Evolutionary conservation across 106 monocot species (phyloP), one percentile per base, ranked within the genome.

Genomic region (Phalaenopsis aphrodite): DNA sequence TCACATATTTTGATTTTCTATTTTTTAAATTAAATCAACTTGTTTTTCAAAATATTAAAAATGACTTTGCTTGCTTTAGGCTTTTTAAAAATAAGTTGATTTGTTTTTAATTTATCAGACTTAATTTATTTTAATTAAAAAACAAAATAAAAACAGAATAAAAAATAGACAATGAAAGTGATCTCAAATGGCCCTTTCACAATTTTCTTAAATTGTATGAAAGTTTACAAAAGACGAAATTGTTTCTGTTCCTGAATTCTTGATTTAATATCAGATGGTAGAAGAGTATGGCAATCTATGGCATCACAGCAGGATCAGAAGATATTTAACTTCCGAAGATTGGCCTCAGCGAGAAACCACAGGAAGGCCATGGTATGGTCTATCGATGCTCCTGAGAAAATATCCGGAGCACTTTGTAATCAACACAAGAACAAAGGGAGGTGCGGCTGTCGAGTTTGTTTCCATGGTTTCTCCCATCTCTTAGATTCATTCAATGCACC

Each of bases 401-500:
- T 81, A 84, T 15, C 87, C 87, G 8, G 78, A 87, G 80, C 83
- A 84, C 73, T 87, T 87, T 87, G 87, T 81, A 49, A 81, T 87
- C 64, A 84, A 87, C 81, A 84, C 73, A 7, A 83, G 81, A 65
- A 78, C 78, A 4, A 81, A 78, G 48, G 81, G 84, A 73, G 65
- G 72, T 24, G 24, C 42, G 39, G 75, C 47, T 1, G 12, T 19
- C 5, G 87, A 87, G 73, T 87, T 84, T 74, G 87, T 87, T 43
- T 84, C 87, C 3, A 48, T 87, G 41, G 81, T 83, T 43, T 86
- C 86, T 83, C 3, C 14, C 14, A 52, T 52, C 37, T 81, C 81
- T 21, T 87, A 79, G 42, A 73, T 18, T 73, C 30, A 30, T 30
- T 30, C 30, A 30, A 30, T 30, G 30, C 30, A 30, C 30, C 30